A percentile compares a stretch with the other conserved stretches of the same genome.
These are phyloP conservation scores for Lentinula sp. DNA, from an alignment of 768 basidiomycete genomes.

Conservation along the genomic window DNA sequence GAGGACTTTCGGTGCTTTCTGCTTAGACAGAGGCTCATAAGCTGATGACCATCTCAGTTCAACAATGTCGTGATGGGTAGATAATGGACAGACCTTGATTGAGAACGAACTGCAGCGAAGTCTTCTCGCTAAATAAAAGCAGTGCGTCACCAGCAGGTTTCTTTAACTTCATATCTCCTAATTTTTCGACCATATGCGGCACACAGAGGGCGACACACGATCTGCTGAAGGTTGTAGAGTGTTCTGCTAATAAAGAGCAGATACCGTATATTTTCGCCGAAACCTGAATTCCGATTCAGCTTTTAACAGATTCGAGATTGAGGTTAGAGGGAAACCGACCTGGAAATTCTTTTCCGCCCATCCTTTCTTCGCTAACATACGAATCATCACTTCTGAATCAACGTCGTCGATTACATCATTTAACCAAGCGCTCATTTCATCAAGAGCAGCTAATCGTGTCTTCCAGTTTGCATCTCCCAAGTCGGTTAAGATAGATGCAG, in stretches of 20 bases:
- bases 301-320: not conserved
- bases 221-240: conserved; percentile 78
- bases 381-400: conserved; percentile 85
- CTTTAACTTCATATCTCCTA: conserved; percentile 95
- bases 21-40: conserved; percentile 89
- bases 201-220: conserved; percentile 80
- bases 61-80: not conserved
- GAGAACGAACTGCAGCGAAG: conserved; percentile 90
- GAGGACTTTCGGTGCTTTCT: conserved; percentile 95
- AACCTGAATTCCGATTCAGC: conserved; percentile 45
- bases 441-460: conserved; percentile 76
- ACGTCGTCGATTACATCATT: conserved; percentile 57
- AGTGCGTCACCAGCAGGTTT: conserved; percentile 91
- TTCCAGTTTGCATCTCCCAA: conserved; percentile 95
- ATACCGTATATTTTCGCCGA: conserved; percentile 85
- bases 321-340: conserved; percentile 32
- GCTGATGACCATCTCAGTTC: conserved; percentile 36
- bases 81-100: conserved; percentile 62
- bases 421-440: conserved; percentile 82
- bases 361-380: conserved; percentile 86
- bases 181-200: conserved; percentile 83
- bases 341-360: conserved; percentile 99
- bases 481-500: conserved; percentile 60
- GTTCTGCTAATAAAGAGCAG: conserved; percentile 65
- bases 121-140: conserved; percentile 82